Percentiles rank a stretch among this genome's conserved stretches.
These are phyloP conservation scores for Proliferodiscus dingleyae DNA, from an alignment of 2,329 filamentous ascomycete species.

Conservation along the genomic window DNA sequence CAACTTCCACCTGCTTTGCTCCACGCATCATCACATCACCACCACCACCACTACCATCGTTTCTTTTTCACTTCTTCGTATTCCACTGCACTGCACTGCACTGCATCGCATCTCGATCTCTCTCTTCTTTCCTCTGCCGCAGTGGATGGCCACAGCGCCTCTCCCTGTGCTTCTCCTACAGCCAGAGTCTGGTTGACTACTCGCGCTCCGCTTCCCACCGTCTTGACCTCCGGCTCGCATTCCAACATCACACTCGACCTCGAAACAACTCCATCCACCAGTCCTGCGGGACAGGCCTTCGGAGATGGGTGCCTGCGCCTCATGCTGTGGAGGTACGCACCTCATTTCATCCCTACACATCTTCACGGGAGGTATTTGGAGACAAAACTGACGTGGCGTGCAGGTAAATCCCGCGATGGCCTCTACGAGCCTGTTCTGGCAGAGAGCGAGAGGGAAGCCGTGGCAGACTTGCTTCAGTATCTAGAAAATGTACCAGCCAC, in stretches of 20 bases:
- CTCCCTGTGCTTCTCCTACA: slow-evolving; percentile 7
- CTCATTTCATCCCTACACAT: background rate
- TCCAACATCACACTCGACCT: slow-evolving; percentile 23
- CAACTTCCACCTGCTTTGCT: too few relatives aligned
- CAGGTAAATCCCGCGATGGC: slow-evolving; percentile 73
- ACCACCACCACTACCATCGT: too few relatives aligned
- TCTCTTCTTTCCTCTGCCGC: slow-evolving; percentile 2
- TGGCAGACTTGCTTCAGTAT: slow-evolving; percentile 90
- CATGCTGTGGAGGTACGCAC: slow-evolving; percentile 54
- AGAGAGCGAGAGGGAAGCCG: slow-evolving; percentile 94
- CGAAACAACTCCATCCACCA: slow-evolving; percentile 15
- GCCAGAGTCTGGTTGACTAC: slow-evolving; percentile 9
- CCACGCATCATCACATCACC: too few relatives aligned
- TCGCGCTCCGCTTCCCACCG: slow-evolving; percentile 11
- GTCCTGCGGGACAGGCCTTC: slow-evolving; percentile 28
- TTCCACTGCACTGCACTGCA: too few relatives aligned
- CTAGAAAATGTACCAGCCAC: slow-evolving; percentile 74
- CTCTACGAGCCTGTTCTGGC: slow-evolving; percentile 84
- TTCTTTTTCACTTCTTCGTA: too few relatives aligned
- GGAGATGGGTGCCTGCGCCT: slow-evolving; percentile 58
- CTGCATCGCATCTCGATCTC: too few relatives aligned
- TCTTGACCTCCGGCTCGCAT: slow-evolving; percentile 19
- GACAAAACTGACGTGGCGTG: slow-evolving; percentile 29
- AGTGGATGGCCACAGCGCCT: slow-evolving; percentile 10
- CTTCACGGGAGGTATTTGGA: slow-evolving; percentile 3